phyloP scores from a whole-genome alignment of 2,329 filamentous ascomycete species.

The Esteya vermicola region DNA sequence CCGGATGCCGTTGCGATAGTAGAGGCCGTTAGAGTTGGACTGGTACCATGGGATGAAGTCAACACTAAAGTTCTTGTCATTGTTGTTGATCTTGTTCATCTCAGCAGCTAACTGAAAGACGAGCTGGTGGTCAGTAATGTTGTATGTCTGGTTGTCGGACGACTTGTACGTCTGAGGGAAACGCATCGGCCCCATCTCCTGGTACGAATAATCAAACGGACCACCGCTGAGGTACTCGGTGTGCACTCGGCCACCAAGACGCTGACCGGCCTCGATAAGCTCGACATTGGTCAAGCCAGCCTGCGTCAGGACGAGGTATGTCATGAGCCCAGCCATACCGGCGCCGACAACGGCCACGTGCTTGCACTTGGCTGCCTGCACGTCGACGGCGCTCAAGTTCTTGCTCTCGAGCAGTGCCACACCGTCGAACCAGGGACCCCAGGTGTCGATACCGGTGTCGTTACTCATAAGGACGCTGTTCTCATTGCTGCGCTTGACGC shows the following conservation, averaged over 20 bases:
- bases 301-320: conserved; percentile 31
- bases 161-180: conserved; percentile 27
- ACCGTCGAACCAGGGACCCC: conserved; percentile 52
- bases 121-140: conserved; percentile 49
- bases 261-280: conserved; percentile 45
- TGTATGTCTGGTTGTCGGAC: conserved; percentile 38
- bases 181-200: conserved; percentile 52
- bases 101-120: conserved; percentile 48
- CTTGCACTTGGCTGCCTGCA: conserved; percentile 39
- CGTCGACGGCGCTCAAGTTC: conserved; percentile 36
- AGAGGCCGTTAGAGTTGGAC: conserved; percentile 36
- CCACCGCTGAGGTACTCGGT: conserved; percentile 47
- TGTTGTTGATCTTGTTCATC: conserved; percentile 45
- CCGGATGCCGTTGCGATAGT: conserved; percentile 30
- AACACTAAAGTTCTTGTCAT: conserved; percentile 31
- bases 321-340: conserved; percentile 53
- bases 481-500: conserved; percentile 5
- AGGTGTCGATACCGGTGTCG: conserved; percentile 28
- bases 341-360: conserved; percentile 49
- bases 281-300: conserved; percentile 44
- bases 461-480: conserved; percentile 32
- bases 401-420: conserved; percentile 43
- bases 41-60: conserved; percentile 52
- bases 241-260: conserved; percentile 49
- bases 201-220: conserved; percentile 50